These are phyloP conservation scores for Monascus purpureus DNA, from an alignment of 495 filamentous ascomycete species.

Conservation along the genomic window DNA sequence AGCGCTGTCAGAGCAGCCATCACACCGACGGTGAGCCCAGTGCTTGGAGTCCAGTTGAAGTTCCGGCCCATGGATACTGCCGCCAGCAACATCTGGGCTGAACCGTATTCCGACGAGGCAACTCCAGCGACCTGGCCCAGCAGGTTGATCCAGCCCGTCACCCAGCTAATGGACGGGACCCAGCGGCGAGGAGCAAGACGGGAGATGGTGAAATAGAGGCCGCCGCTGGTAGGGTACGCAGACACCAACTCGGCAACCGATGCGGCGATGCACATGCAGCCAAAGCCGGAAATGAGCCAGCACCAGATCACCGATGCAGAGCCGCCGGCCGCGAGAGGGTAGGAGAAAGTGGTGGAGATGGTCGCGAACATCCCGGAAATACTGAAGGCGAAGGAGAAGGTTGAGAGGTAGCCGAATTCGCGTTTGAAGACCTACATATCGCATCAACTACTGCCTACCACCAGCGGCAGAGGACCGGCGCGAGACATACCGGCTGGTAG, in stretches of 20 bases:
- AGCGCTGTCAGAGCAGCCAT: slow-evolving; percentile 45
- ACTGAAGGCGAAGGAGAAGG: slow-evolving; percentile 50
- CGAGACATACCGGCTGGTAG: slow-evolving; percentile 11
- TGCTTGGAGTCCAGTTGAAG: slow-evolving; percentile 40
- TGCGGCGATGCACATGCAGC: slow-evolving; percentile 48
- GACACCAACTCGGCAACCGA: slow-evolving; percentile 42
- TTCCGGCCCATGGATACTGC: slow-evolving; percentile 47
- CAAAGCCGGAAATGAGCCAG: slow-evolving; percentile 48
- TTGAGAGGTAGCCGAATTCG: slow-evolving; percentile 47
- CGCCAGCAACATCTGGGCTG: slow-evolving; percentile 53
- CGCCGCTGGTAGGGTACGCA: slow-evolving; percentile 37
- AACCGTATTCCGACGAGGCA: slow-evolving; percentile 53
- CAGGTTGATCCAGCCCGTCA: slow-evolving; percentile 54
- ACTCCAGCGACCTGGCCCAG: slow-evolving; percentile 51
- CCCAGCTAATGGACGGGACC: slow-evolving; percentile 27
- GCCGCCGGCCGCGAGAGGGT: slow-evolving; percentile 45
- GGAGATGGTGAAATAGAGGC: slow-evolving; percentile 35
- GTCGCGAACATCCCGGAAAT: slow-evolving; percentile 47
- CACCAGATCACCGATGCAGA: slow-evolving; percentile 48
- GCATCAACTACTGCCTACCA: slow-evolving; percentile 4
- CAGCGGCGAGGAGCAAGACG: slow-evolving; percentile 22
- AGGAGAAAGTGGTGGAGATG: slow-evolving; percentile 46
- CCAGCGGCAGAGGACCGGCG: neutral
- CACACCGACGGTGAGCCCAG: slow-evolving; percentile 39
- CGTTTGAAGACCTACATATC: slow-evolving; percentile 41